Evolutionary conservation across 306 rosid genomes (phyloP), one percentile per base, ranked within the genome.

Genomic region (Dryas octopetala): DNA sequence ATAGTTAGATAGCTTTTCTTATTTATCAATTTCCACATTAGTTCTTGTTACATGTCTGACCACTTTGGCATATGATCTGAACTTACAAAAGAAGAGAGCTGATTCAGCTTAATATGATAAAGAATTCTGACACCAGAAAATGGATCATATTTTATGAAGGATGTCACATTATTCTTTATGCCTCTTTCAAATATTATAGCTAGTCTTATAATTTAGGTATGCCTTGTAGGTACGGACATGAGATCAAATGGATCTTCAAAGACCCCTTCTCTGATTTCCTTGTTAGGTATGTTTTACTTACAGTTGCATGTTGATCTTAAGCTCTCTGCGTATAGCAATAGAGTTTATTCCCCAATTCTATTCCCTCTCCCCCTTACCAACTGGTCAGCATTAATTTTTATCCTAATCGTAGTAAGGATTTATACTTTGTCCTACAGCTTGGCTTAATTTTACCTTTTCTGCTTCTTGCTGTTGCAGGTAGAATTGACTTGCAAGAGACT

Each of bases 401-500:
- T 32, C 38, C 2, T 32, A 32, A 32, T 32, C 38, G 38, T 32
- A 32, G 38, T 32, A 32, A 32, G 38, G 38, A 32, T 32, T 32
- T 32, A 32, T 1, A 32, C 0, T 32, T 32, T 32, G 2, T 32
- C 9, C 68, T 7, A 11, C 49, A 4, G 50, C 14, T 32, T 47
- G 68, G 68, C 17, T 28, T 3, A 15, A 28, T 15, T 16, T 47
- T 0, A 6, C 10, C 64, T 6, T 48, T 73, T 66, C 58, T 70
- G 67, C 67, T 71, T 63, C 45, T 41, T 60, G 44, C 58, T 79
- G 54, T 69, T 73, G 72, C 89, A 95, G 99, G 96, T 70, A 84
- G 91, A 76, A 85, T 95, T 71, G 92, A 95, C 77, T 86, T 95
- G 91, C 91, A 90, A 86, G 96, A 90, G 67, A 83, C 81, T 23